phyloP scores from a whole-genome alignment of 306 rosid species.

The Cucumis sativus region DNA sequence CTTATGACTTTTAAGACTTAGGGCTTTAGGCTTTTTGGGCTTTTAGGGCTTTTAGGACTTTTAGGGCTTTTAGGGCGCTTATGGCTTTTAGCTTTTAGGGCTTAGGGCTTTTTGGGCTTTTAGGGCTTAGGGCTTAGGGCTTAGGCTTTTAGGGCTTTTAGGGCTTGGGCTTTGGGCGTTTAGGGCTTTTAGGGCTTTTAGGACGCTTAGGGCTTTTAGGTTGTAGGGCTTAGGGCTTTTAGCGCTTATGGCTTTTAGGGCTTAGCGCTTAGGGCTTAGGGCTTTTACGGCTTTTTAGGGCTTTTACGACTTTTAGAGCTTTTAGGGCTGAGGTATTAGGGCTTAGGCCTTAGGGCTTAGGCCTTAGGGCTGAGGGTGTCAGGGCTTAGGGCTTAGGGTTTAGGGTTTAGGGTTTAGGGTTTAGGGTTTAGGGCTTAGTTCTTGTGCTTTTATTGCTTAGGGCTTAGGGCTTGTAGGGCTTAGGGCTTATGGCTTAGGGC shows the following conservation, averaged over 20 bases:
- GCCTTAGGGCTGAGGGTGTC: constrained; percentile 1
- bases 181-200: no score
- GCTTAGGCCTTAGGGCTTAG: not conserved
- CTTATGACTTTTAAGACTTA: not conserved
- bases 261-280: not conserved
- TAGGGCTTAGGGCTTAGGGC: not conserved
- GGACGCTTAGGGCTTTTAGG: no score
- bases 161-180: not conserved
- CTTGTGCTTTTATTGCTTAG: no score
- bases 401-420: constrained; percentile 10
- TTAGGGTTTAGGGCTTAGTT: not conserved
- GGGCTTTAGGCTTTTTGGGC: not conserved
- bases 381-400: constrained; percentile 13
- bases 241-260: no score
- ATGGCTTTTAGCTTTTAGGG: constrained; percentile 1
- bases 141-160: not conserved
- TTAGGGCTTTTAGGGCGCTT: not conserved
- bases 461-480: not conserved
- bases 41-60: not conserved
- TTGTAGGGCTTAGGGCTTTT: not conserved
- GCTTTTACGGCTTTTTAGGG: not conserved
- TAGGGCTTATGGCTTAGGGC: no score
- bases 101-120: not conserved
- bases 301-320: not conserved
- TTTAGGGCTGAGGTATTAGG: constrained; percentile 5